phyloP scores from a whole-genome alignment of 192 early-diverging fungal genomes.

The Backusella luteola region DNA sequence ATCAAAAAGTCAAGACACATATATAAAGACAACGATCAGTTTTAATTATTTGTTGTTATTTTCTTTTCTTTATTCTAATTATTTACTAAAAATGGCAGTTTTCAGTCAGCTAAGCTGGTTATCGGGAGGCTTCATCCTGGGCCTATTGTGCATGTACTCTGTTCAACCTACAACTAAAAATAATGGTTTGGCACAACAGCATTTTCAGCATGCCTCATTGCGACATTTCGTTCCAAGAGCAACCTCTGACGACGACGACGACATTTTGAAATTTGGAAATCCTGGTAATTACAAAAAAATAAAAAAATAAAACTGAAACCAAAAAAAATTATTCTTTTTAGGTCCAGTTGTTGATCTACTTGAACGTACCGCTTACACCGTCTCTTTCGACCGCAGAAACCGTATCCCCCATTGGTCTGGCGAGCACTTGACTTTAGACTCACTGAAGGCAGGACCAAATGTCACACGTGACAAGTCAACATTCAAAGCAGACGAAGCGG shows the following conservation, averaged over 20 bases:
- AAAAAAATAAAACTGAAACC: not conserved
- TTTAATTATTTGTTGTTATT: not conserved
- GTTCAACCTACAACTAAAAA: not conserved
- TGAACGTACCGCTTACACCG: conserved; percentile 60
- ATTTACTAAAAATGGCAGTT: not conserved
- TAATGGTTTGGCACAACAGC: not conserved
- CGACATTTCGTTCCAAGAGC: not conserved
- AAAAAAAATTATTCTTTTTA: not conserved
- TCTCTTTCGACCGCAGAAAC: conserved; percentile 61
- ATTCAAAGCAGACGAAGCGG: conserved; percentile 46
- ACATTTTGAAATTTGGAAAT: conserved; percentile 23
- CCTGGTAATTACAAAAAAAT: conserved; percentile 19
- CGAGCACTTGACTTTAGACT: conserved; percentile 19
- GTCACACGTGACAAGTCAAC: conserved; percentile 39
- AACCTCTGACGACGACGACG: not conserved
- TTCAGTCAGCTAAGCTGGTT: not conserved
- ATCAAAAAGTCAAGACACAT: no score
- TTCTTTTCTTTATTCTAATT: not conserved
- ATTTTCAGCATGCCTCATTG: not conserved
- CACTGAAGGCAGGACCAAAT: conserved; percentile 1
- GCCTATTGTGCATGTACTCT: not conserved
- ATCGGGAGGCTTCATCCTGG: not conserved
- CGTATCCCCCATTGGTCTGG: conserved; percentile 35
- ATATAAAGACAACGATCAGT: not conserved
- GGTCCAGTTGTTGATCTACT: conserved; percentile 74